Percentiles rank a stretch among this genome's conserved stretches.
Conservation (phyloP, 2,329 filamentous ascomycete genomes). For the Arthrobotrys conoides region DNA sequence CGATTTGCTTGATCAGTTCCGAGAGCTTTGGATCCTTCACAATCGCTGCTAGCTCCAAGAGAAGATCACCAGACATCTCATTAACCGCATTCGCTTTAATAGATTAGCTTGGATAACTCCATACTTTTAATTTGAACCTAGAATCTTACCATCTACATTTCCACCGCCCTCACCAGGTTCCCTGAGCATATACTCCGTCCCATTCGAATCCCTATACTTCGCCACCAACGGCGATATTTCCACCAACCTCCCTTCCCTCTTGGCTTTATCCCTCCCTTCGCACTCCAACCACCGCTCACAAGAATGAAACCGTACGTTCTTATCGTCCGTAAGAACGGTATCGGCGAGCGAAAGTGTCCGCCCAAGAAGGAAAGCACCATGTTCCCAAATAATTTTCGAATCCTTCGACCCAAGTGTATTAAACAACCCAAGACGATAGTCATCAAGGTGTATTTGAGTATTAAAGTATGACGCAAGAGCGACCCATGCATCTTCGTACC, state of each 20-base stretch:
- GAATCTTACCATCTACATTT: constrained; percentile 73
- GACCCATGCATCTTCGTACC: constrained; percentile 93
- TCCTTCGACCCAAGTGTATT: constrained; percentile 72
- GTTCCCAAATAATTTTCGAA: constrained; percentile 67
- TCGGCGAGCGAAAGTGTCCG: constrained; percentile 75
- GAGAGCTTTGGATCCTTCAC: constrained; percentile 33
- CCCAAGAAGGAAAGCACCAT: constrained; percentile 73
- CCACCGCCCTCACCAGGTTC: constrained; percentile 79
- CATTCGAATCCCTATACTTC: constrained; percentile 70
- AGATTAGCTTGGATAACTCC: background rate
- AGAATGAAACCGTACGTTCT: constrained; percentile 80
- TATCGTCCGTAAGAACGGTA: constrained; percentile 79
- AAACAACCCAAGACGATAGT: constrained; percentile 83
- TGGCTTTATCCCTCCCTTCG: constrained; percentile 66
- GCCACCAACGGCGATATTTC: constrained; percentile 82
- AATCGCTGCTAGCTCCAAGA: constrained; percentile 33
- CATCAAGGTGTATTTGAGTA: constrained; percentile 83
- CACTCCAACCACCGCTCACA: constrained; percentile 79
- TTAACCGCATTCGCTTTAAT: constrained; percentile 38
- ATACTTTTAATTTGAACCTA: background rate
- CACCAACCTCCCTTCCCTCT: constrained; percentile 72
- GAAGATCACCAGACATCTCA: constrained; percentile 46
- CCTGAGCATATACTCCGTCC: constrained; percentile 74
- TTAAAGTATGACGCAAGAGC: constrained; percentile 79
- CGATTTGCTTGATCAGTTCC: constrained; percentile 26